These are phyloP conservation scores for Angophora floribunda DNA, from an alignment of 345 rosid species.

Conservation along the genomic window DNA sequence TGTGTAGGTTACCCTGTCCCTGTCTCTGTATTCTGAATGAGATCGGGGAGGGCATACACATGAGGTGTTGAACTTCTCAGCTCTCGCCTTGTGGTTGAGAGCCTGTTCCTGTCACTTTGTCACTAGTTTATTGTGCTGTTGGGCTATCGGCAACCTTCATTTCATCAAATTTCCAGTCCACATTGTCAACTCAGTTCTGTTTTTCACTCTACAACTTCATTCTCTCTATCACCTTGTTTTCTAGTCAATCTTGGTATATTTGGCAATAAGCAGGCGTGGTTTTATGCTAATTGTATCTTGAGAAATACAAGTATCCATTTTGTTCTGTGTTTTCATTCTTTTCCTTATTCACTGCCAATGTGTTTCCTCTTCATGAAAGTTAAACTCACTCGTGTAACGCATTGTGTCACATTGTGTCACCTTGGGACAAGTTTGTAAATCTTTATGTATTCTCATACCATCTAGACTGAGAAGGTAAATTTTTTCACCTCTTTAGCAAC, in stretches of 20 bases:
- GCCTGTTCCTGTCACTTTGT: background rate
- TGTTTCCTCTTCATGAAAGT: background rate
- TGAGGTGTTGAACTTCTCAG: background rate
- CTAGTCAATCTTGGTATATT: background rate
- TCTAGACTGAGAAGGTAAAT: background rate
- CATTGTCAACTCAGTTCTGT: background rate
- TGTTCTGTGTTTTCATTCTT: background rate
- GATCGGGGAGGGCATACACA: background rate
- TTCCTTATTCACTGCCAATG: background rate
- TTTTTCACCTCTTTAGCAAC: background rate
- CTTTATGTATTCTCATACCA: background rate
- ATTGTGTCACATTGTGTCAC: background rate
- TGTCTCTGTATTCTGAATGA: background rate
- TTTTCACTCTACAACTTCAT: background rate
- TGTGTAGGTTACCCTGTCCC: background rate
- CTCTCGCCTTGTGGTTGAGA: background rate
- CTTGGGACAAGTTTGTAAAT: background rate
- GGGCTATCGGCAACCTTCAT: background rate
- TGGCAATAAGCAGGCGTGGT: background rate
- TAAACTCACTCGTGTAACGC: background rate
- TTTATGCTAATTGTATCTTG: background rate
- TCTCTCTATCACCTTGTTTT: background rate
- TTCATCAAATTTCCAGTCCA: background rate
- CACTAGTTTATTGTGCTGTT: background rate
- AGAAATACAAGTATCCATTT: background rate